Percentiles rank a stretch among this genome's conserved stretches.
phyloP scores from a whole-genome alignment of 176 grass and related monocot species.

The Eleusine coracana region DNA sequence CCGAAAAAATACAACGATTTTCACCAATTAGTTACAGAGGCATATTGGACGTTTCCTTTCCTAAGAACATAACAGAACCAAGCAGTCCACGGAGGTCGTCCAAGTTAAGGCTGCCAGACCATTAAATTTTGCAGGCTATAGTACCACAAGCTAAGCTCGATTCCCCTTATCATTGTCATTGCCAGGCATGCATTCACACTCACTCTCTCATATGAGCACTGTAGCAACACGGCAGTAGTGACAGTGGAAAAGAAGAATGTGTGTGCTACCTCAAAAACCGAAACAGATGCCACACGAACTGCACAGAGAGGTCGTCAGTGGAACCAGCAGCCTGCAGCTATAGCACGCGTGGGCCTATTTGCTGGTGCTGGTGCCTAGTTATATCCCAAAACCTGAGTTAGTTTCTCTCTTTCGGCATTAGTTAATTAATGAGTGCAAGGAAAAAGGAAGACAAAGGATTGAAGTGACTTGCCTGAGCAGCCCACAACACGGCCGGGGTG shows the following conservation, averaged over 20 bases:
- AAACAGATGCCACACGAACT: constrained; percentile 25
- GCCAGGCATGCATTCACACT: constrained; percentile 10
- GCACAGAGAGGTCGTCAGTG: constrained; percentile 14
- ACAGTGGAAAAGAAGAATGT: constrained; percentile 38
- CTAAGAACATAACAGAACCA: neutral
- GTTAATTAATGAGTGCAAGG: constrained; percentile 33
- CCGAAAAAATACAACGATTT: too few relatives aligned
- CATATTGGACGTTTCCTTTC: too few relatives aligned
- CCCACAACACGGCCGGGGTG: neutral
- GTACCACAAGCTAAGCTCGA: constrained; percentile 6
- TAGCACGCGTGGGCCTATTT: constrained; percentile 5
- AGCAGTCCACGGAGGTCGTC: constrained; percentile 17
- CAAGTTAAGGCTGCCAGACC: constrained; percentile 30
- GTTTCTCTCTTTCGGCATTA: too few relatives aligned
- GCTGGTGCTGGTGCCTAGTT: neutral
- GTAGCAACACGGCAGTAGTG: neutral
- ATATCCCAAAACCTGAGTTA: neutral
- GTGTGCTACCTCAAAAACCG: constrained; percentile 17
- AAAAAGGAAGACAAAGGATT: neutral
- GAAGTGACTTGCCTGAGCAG: constrained; percentile 30
- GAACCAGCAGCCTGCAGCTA: constrained; percentile 15
- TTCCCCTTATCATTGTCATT: constrained; percentile 1
- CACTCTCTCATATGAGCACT: too few relatives aligned
- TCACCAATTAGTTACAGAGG: too few relatives aligned
- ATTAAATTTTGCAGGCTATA: constrained; percentile 25